These are phyloP conservation scores for Wickerhamiella cacticola DNA, from an alignment of 805 yeast genomes.

Conservation along the genomic window DNA sequence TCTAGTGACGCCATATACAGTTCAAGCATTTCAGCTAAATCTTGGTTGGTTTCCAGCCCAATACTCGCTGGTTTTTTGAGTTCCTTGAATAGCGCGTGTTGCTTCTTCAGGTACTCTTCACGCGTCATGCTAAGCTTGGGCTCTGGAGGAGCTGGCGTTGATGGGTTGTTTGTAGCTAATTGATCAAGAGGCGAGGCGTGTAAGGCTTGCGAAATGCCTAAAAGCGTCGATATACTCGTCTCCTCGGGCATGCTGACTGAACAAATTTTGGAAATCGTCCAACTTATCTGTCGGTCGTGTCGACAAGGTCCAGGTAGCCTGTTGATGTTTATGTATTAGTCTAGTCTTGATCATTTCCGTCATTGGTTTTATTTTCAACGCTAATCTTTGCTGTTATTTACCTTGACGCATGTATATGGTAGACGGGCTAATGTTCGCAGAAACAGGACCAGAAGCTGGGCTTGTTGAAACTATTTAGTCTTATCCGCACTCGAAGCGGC, in stretches of 20 bases:
- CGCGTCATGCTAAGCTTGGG: slow-evolving; percentile 3
- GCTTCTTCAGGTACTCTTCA: slow-evolving; percentile 21
- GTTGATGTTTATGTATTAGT: too few relatives aligned
- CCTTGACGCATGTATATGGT: too few relatives aligned
- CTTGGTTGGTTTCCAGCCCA: slow-evolving; percentile 13
- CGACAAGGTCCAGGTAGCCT: too few relatives aligned
- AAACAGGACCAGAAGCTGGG: too few relatives aligned
- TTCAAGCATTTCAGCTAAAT: slow-evolving; percentile 19
- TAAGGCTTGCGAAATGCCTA: slow-evolving; percentile 11
- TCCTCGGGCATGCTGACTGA: slow-evolving; percentile 5
- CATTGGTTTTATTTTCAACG: too few relatives aligned
- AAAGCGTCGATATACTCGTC: slow-evolving; percentile 8
- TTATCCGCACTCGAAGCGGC: too few relatives aligned
- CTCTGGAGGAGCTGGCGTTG: neutral
- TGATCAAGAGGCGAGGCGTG: neutral
- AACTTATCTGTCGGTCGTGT: too few relatives aligned
- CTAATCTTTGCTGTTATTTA: too few relatives aligned
- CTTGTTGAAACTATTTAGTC: too few relatives aligned
- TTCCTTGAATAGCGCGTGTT: slow-evolving; percentile 22
- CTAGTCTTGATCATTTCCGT: too few relatives aligned
- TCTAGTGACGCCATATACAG: slow-evolving; percentile 24
- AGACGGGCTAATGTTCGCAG: too few relatives aligned
- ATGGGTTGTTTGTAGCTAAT: neutral
- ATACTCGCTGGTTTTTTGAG: slow-evolving; percentile 18
- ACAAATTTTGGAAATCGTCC: too few relatives aligned